These are phyloP conservation scores for Yarrowia bubula DNA, from an alignment of 805 yeast genomes.

Conservation along the genomic window DNA sequence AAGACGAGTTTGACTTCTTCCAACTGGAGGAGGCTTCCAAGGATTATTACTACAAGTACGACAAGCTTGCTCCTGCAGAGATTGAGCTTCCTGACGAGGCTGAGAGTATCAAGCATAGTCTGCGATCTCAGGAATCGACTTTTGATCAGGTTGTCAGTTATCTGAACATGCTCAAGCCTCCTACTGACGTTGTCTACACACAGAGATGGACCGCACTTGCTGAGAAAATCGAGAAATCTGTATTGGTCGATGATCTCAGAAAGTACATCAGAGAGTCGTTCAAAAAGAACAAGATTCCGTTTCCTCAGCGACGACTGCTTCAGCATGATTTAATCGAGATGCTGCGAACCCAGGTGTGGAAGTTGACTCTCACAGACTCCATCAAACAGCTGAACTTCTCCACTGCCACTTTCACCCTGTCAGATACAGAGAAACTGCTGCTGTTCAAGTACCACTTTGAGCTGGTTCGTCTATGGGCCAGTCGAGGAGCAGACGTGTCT, in stretches of 20 bases:
- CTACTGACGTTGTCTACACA: background rate
- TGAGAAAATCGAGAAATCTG: background rate
- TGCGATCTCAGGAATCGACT: background rate
- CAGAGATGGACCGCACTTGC: background rate
- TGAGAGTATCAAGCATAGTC: background rate
- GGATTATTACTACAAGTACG: background rate
- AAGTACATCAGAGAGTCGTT: background rate
- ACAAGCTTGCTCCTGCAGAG: too few species aligned
- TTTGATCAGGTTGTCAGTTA: background rate
- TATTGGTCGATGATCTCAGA: background rate
- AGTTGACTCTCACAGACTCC: background rate
- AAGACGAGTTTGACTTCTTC: background rate
- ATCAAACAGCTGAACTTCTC: background rate
- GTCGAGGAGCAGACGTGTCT: background rate
- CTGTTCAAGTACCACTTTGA: background rate
- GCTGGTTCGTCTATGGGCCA: conserved; percentile 4
- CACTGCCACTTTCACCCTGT: background rate
- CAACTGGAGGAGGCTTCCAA: background rate
- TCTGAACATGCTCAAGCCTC: background rate
- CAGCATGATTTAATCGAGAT: background rate
- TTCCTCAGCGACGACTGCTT: background rate
- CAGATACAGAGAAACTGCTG: background rate
- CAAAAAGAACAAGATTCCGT: background rate
- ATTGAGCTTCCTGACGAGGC: background rate
- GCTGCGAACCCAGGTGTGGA: background rate